phyloP scores from a whole-genome alignment of 352 stramenopile genomes.

The Phytophthora pistaciae region DNA sequence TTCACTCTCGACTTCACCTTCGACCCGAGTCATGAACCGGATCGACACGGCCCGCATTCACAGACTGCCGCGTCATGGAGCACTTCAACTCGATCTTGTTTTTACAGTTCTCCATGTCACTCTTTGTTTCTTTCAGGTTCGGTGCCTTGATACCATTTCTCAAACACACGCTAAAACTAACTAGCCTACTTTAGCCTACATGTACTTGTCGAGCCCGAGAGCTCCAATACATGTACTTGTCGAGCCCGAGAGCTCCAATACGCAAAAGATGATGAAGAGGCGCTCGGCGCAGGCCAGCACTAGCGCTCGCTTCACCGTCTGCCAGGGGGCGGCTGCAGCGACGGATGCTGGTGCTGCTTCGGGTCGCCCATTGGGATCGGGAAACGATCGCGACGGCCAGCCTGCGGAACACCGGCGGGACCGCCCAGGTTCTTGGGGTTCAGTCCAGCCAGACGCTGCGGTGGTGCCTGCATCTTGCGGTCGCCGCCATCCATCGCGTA shows the following conservation, averaged over 20 bases:
- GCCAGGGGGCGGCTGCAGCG: conserved; percentile 70
- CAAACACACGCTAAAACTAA: conserved; percentile 45
- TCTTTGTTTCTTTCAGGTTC: conserved; percentile 33
- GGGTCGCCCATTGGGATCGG: conserved; percentile 78
- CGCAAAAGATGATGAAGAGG: conserved; percentile 41
- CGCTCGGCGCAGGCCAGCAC: conserved; percentile 24
- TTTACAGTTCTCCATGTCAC: conserved; percentile 31
- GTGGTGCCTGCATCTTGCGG: conserved; percentile 63
- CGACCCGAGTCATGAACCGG: too few species aligned
- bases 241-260: conserved; percentile 30
- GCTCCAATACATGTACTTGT: conserved; percentile 39
- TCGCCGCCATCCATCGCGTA: conserved; percentile 75
- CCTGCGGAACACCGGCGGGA: conserved; percentile 52
- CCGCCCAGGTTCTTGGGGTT: conserved; percentile 80
- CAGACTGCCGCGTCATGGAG: not conserved
- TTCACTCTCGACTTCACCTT: conserved; percentile 4
- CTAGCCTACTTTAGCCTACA: conserved; percentile 43
- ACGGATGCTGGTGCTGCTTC: conserved; percentile 79
- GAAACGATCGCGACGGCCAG: conserved; percentile 71
- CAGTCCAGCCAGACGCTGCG: conserved; percentile 68
- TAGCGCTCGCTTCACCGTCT: conserved; percentile 58
- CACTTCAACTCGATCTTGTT: not conserved
- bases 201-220: conserved; percentile 33
- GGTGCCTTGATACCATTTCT: conserved; percentile 46
- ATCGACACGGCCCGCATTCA: not conserved